These are phyloP conservation scores for Rhizopus arrhizus DNA, from an alignment of 371 early-diverging fungal genomes.

Conservation along the genomic window DNA sequence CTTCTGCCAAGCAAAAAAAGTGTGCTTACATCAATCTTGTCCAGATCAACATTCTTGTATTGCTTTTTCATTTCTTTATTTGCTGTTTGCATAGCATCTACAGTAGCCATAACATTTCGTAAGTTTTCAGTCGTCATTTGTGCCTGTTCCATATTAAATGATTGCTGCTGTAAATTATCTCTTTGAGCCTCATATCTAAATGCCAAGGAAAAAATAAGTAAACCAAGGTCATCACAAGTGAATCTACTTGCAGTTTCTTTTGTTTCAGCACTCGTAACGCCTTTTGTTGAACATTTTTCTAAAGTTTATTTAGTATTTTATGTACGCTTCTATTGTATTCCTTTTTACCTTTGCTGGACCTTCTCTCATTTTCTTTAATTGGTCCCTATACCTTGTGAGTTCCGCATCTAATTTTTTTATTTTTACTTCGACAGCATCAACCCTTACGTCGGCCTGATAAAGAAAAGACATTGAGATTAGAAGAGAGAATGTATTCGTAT, in stretches of 20 bases:
- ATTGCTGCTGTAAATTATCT: constrained; percentile 90
- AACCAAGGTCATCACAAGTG: background rate
- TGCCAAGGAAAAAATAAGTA: background rate
- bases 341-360: constrained; percentile 83
- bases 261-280: constrained; percentile 91
- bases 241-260: constrained; percentile 72
- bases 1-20: background rate
- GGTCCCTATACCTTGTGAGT: constrained; percentile 85
- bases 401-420: constrained; percentile 92
- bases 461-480: background rate
- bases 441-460: constrained; percentile 78
- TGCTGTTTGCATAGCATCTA: constrained; percentile 93
- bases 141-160: constrained; percentile 98
- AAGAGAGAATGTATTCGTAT: no score
- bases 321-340: background rate
- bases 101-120: constrained; percentile 88
- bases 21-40: constrained; percentile 84
- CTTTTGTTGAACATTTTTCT: constrained; percentile 89
- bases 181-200: constrained; percentile 86
- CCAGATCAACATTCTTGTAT: constrained; percentile 78
- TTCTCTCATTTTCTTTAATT: constrained; percentile 91
- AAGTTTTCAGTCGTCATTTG: constrained; percentile 92
- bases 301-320: constrained; percentile 3
- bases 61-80: constrained; percentile 93
- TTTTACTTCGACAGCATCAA: constrained; percentile 88